Conservation (phyloP, 441 rosid species). For the Gossypium lobatum region DNA sequence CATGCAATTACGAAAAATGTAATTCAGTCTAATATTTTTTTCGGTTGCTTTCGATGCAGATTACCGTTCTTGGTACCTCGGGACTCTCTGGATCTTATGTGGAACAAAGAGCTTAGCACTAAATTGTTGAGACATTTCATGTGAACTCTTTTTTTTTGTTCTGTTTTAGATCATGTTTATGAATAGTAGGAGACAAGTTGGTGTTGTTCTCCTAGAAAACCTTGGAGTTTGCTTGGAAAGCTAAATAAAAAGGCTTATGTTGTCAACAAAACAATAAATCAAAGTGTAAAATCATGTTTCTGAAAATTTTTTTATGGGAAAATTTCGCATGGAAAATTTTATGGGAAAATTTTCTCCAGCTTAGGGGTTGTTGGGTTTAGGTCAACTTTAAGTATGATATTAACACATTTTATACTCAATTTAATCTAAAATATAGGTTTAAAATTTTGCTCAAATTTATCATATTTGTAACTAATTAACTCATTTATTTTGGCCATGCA, state of each 20-base stretch:
- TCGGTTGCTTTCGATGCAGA: constrained; percentile 34
- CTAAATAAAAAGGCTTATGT: neutral
- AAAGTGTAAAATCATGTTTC: neutral
- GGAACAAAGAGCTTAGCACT: constrained; percentile 3
- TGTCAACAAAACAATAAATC: neutral
- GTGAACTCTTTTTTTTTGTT: neutral
- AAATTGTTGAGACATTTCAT: neutral
- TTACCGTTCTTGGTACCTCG: constrained; percentile 82
- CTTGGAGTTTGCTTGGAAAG: neutral
- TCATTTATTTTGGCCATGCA: no score
- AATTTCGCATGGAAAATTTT: neutral
- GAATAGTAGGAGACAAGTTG: neutral
- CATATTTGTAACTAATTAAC: no score
- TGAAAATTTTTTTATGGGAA: neutral
- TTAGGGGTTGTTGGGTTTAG: no score
- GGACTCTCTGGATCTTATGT: constrained; percentile 89
- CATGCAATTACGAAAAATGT: neutral
- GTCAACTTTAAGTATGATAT: no score
- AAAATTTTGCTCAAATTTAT: no score
- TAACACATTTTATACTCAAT: no score
- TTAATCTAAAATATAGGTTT: no score
- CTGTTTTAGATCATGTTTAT: neutral
- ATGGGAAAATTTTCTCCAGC: no score
- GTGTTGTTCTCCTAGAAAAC: neutral
- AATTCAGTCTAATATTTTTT: neutral